Evolutionary conservation across 208 protist genomes (phyloP).

Genomic region (Acanthamoeba healyi): DNA sequence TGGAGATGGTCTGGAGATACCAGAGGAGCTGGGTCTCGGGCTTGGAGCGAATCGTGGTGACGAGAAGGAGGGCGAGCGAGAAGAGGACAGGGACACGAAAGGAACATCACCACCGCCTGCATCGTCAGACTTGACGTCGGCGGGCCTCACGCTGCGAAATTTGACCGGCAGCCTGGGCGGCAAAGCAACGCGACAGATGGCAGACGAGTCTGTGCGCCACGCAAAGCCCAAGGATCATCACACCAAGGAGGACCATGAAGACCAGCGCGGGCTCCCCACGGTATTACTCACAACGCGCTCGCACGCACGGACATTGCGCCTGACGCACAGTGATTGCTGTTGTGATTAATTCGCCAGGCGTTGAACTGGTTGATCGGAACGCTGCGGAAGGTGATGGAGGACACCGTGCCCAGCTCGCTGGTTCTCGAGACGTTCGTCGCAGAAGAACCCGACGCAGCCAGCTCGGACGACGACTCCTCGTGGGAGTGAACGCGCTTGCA

Average conservation of each 20-base stretch:
- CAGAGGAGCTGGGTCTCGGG: not conserved
- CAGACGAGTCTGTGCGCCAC: not conserved
- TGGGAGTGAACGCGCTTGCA: not conserved
- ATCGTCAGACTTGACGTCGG: not conserved
- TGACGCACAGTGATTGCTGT: too few species aligned
- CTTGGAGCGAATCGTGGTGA: not conserved
- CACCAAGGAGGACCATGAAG: not conserved
- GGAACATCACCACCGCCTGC: not conserved
- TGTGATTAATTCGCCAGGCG: not conserved
- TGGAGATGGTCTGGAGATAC: constrained; percentile 16
- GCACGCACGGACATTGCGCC: too few species aligned
- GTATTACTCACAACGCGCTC: not conserved
- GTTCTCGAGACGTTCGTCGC: constrained; percentile 18
- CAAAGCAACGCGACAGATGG: not conserved
- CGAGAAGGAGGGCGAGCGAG: not conserved
- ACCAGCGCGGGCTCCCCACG: constrained; percentile 6
- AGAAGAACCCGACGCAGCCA: not conserved
- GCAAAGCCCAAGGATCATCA: not conserved
- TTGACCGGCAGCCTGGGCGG: not conserved
- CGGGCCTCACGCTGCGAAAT: not conserved
- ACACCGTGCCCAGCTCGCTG: not conserved
- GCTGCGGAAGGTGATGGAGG: not conserved
- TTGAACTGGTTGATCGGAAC: not conserved
- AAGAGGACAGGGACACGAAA: not conserved
- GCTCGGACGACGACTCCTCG: not conserved